Base-by-base conservation (phyloP, 2,329 filamentous ascomycete genomes). In the Daldinia sp. region DNA sequence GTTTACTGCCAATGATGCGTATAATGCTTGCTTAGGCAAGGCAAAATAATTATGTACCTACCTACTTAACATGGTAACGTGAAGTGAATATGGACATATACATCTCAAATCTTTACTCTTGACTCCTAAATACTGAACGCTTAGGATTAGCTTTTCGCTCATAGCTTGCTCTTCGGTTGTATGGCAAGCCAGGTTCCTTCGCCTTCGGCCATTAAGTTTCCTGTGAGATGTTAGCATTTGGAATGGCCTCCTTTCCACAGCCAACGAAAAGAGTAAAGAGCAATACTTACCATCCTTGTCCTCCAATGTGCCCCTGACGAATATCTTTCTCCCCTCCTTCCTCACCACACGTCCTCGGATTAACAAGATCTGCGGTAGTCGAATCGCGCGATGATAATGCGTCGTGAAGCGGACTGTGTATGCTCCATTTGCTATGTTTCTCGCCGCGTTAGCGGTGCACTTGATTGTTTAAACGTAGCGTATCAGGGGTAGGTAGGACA, bases 391-490 rank as follows among this genome's bases (percentile, higher is more conserved):
- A 17, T 68, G 71, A 55, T 67, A 71, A 17, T 68, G 62, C 3
- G 73, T 71, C 52, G 67, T 74, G 29, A 75, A 66, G 35, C 53
- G 63, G 6, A 63, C 67, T 4, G 72, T 74, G 47, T 69, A 73
- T 8, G 72, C 68, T 17, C 71, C 71, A 50, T 72, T 47, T 8
- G 61, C 70, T 73, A 34, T 19, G 23, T 3, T 23, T 27, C 11
- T 17, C 13, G 2, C 3, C 3, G 32, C 11, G 49, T 58, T 23
- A 62, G 49, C 7, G 13, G n/a, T 34, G 5, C n/a, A 7, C 3
- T 34, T n/a, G n/a, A n/a, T n/a, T n/a, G n/a, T n/a, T n/a, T n/a
- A n/a, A n/a, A n/a, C n/a, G n/a, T n/a, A n/a, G n/a, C n/a, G n/a
- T n/a, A n/a, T 13, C 32, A n/a, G 32, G 10, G 10, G n/a, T 5